These are phyloP conservation scores for Cenococcum geophilum DNA, from an alignment of 495 filamentous ascomycete species.

Conservation along the genomic window DNA sequence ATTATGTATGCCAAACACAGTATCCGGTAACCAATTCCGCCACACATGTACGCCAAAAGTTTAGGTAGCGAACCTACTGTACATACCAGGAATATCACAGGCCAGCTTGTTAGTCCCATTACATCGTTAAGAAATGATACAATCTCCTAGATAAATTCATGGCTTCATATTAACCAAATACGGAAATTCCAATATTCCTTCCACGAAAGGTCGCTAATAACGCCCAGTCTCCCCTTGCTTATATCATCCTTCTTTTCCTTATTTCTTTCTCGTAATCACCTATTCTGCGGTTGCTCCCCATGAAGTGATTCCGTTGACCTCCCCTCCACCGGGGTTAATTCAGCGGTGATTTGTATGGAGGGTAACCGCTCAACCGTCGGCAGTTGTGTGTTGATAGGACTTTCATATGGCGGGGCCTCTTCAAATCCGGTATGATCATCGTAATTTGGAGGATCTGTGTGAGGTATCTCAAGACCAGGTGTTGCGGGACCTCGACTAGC, in stretches of 20 bases:
- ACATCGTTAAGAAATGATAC: neutral
- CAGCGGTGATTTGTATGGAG: slow-evolving; percentile 25
- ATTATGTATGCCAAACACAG: slow-evolving; percentile 1
- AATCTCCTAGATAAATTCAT: slow-evolving; percentile 3
- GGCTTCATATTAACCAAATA: slow-evolving; percentile 1
- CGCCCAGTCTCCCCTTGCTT: neutral
- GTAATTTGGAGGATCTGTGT: slow-evolving; percentile 21
- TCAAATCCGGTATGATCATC: slow-evolving; percentile 9
- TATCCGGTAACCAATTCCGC: too few relatives aligned
- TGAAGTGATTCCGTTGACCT: neutral
- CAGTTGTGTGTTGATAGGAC: slow-evolving; percentile 19
- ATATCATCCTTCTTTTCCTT: neutral
- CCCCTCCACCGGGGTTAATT: slow-evolving; percentile 19
- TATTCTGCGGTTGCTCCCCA: neutral
- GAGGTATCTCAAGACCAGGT: slow-evolving; percentile 24
- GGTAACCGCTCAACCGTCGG: slow-evolving; percentile 23
- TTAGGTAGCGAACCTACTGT: too few relatives aligned
- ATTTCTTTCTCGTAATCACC: neutral
- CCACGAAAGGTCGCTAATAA: neutral
- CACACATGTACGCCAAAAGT: too few relatives aligned
- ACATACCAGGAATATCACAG: too few relatives aligned
- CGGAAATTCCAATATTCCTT: neutral
- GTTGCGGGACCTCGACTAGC: slow-evolving; percentile 12
- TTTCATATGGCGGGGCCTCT: slow-evolving; percentile 29
- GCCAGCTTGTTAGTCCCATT: neutral